These are phyloP conservation scores for Penicillium bialowiezense DNA, from an alignment of 495 filamentous ascomycete genomes.

Conservation along the genomic window DNA sequence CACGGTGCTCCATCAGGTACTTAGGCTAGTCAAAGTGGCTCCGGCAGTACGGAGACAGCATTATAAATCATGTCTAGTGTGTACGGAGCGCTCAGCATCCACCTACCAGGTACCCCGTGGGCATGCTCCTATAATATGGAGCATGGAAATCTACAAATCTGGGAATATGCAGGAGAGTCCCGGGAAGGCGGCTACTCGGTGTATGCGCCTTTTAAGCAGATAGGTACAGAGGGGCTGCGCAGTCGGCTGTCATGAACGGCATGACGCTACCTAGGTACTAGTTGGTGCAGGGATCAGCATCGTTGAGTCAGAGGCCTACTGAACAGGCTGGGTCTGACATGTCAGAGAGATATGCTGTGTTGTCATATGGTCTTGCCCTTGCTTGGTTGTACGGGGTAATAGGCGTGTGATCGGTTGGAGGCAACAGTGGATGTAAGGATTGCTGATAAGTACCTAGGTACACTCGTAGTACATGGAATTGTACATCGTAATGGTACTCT, in stretches of 20 bases:
- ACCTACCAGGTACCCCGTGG: background rate
- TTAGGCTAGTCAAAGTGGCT: too few relatives aligned
- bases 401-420: slow-evolving; percentile 6
- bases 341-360: background rate
- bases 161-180: slow-evolving; percentile 2
- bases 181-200: background rate
- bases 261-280: slow-evolving; percentile 29
- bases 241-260: slow-evolving; percentile 5
- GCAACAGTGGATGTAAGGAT: background rate
- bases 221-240: slow-evolving; percentile 1
- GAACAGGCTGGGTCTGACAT: slow-evolving; percentile 1
- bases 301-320: slow-evolving; percentile 20
- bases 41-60: too few relatives aligned
- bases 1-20: too few relatives aligned
- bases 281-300: slow-evolving; percentile 21
- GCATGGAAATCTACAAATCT: too few relatives aligned
- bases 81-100: background rate
- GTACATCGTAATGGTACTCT: too few relatives aligned
- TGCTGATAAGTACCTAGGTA: too few relatives aligned
- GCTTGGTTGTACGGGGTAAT: slow-evolving; percentile 31
- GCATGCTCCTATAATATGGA: too few relatives aligned
- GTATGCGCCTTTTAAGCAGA: slow-evolving; percentile 10
- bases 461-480: too few relatives aligned
- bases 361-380: slow-evolving; percentile 20
- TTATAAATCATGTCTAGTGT: background rate